Conservation (phyloP, 1,284 basidiomycete genomes). For the Ganoderma sinense region DNA sequence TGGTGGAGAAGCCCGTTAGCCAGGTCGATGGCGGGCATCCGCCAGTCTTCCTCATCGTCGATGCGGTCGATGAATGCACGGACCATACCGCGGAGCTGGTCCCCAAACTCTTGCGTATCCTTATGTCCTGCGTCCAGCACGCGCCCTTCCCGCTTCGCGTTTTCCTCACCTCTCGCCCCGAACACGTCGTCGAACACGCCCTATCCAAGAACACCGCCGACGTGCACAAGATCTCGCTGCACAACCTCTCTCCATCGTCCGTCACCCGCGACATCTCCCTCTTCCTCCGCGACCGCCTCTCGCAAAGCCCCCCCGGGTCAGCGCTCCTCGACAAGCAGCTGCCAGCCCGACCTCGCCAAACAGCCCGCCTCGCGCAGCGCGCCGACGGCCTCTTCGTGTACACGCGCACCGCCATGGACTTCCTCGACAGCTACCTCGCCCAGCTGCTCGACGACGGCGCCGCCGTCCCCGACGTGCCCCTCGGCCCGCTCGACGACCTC, state of each 20-base stretch:
- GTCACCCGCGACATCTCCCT: neutral
- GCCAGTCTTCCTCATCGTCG: constrained; percentile 18
- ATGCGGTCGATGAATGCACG: constrained; percentile 25
- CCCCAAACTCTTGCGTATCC: neutral
- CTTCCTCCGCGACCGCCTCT: neutral
- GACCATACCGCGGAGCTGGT: constrained; percentile 11
- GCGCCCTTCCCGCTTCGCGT: neutral
- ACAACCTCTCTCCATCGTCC: neutral
- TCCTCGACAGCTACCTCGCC: constrained; percentile 12
- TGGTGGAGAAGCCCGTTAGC: neutral
- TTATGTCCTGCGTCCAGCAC: neutral
- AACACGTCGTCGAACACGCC: neutral
- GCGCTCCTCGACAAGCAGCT: neutral
- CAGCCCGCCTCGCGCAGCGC: constrained; percentile 6
- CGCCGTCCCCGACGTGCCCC: neutral
- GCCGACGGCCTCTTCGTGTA: constrained; percentile 26
- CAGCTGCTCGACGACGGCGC: constrained; percentile 8
- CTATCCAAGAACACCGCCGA: neutral
- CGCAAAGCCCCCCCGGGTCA: neutral
- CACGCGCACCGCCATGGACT: constrained; percentile 13
- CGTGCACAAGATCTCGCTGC: neutral
- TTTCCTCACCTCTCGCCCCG: neutral
- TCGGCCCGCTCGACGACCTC: constrained; percentile 12
- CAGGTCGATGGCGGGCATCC: neutral
- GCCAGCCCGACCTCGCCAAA: constrained; percentile 16